Conservation (phyloP, 192 early-diverging fungal species). For the Podila horticola region DNA sequence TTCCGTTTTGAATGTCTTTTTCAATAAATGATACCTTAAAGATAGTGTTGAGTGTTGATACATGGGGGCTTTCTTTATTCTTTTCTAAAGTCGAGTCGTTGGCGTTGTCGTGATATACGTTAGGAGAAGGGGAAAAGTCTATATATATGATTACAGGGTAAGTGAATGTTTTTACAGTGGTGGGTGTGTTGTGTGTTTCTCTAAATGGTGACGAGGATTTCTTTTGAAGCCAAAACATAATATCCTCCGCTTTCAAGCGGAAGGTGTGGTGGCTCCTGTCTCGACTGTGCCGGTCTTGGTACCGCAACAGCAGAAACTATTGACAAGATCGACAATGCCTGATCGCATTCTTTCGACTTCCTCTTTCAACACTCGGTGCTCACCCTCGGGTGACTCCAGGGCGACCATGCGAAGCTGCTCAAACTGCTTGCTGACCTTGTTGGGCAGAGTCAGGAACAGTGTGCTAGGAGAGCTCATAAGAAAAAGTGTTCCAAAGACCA, state of each 20-base stretch:
- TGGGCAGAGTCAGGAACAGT: conserved; percentile 62
- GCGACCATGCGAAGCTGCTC: conserved; percentile 24
- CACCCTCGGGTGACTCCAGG: conserved; percentile 39
- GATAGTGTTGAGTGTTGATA: neutral
- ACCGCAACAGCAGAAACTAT: conserved; percentile 70
- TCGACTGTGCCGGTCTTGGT: conserved; percentile 12
- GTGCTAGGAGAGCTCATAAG: conserved; percentile 67
- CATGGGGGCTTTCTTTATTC: neutral
- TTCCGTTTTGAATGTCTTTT: neutral
- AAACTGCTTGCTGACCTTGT: conserved; percentile 54
- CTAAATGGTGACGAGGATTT: no score
- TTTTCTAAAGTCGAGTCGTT: neutral
- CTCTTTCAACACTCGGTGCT: conserved; percentile 54
- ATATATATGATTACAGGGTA: no score
- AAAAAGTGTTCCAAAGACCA: conserved; percentile 70
- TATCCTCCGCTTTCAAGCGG: no score
- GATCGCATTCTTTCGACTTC: conserved; percentile 64
- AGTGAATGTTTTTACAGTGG: no score
- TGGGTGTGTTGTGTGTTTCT: no score
- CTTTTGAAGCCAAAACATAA: no score
- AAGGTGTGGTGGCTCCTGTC: neutral
- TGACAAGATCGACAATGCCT: conserved; percentile 65
- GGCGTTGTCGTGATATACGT: neutral
- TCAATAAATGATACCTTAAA: neutral
- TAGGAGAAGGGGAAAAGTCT: no score